Percentiles rank a stretch among this genome's conserved stretches.
These are phyloP conservation scores for Lentinula edodes DNA, from an alignment of 768 basidiomycete genomes.

Conservation along the genomic window DNA sequence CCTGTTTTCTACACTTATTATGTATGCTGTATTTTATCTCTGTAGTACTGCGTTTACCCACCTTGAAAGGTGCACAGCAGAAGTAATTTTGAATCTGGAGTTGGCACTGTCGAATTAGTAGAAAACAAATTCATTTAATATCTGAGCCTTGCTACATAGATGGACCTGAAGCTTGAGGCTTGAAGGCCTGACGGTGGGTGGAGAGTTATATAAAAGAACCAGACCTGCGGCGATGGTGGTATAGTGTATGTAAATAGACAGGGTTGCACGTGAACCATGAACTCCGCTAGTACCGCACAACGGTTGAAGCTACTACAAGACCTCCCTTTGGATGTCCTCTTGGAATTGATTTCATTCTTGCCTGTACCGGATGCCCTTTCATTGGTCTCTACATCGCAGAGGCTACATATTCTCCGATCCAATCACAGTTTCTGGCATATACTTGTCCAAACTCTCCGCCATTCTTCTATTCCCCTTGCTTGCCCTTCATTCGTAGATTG, in stretches of 20 bases:
- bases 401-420: not conserved
- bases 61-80: too few species aligned
- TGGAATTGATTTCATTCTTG: not conserved
- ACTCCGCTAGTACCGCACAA: not conserved
- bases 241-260: not conserved
- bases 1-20: too few species aligned
- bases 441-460: not conserved
- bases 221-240: not conserved
- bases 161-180: too few species aligned
- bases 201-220: too few species aligned
- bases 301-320: not conserved
- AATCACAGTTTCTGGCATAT: not conserved
- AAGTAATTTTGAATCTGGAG: too few species aligned
- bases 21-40: too few species aligned
- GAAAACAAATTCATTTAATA: too few species aligned
- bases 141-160: too few species aligned
- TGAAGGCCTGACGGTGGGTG: too few species aligned
- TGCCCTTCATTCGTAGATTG: not conserved
- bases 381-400: not conserved
- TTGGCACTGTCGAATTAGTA: too few species aligned
- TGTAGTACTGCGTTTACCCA: too few species aligned
- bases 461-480: not conserved
- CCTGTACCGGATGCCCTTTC: not conserved
- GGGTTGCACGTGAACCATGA: not conserved
- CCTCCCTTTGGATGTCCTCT: not conserved